Evolutionary conservation across 352 stramenopile genomes (phyloP), one percentile per base, ranked within the genome.

Genomic region (Elongisporangium senticosum): DNA sequence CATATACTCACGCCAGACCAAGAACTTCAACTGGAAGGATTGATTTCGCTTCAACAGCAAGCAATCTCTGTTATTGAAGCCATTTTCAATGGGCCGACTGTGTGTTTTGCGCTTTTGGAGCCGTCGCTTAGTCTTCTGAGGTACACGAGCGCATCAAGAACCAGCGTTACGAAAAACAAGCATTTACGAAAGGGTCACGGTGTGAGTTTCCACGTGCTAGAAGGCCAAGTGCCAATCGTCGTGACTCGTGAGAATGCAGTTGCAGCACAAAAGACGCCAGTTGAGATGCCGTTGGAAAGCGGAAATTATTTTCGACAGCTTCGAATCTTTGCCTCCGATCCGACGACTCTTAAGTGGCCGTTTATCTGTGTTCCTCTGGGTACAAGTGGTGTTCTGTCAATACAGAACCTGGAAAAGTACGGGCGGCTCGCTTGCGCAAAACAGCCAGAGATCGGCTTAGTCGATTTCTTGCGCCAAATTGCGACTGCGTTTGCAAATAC

Each of bases 51-150:
- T 0, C 72, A 91, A 13, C 58, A 62, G 7, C 51, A 56, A 2
- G 55, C 63, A 0, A 71, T 87, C 10, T 53, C 56, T 0, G 24
- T 79, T 4, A 62, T 94, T 23, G 68, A 80, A 20, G 11, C 49
- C 2, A 63, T 55, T 0, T 59, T 94, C 4, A 23, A 37, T 13
- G 64, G 59, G 23, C 71, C 79, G 0, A 71, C 80, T 22, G 72
- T 88, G 20, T 94, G 90, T 62, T 66, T 90, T 55, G 84, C 69
- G 0, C 62, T 92, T 26, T 66, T 77, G 37, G 77, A 94, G 53
- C 80, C 84, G 11, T 69, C 69, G 6, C 51, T 75, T 1, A 61
- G 69, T 15, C 58, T 71, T 15, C 53, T 94, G 0, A 53, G 51
- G 5, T 94, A 83, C 51, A 85, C 83, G 0, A 72, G 68, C 33